Base-by-base conservation (phyloP, 306 rosid species). In the Sicyos edulis region DNA sequence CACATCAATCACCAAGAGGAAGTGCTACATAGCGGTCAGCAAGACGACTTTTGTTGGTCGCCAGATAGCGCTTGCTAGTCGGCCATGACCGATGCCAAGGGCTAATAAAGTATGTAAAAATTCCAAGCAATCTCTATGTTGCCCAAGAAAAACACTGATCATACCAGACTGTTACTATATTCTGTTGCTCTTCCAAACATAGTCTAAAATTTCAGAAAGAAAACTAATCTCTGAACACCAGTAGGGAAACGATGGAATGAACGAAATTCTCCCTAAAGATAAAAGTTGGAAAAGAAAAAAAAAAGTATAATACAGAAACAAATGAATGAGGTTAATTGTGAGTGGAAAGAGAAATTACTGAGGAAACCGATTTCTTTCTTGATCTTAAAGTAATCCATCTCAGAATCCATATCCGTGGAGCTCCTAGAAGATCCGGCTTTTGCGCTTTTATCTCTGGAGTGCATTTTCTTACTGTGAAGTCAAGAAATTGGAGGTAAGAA, bases 361-460 rank as follows among this genome's bases (percentile, higher is more conserved):
- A 72, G 50, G 67, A 37, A 17, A 17, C 61, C 76, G 40, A 77
- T 77, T 26, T 77, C 80, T 57, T 77, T 71, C 80, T 61, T 61
- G 56, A 77, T 77, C 13, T 12, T 61, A 61, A 40, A 52, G 64
- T 61, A 51, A 21, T 77, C 57, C 73, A 77, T 50, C 4, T 71
- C 40, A 37, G 74, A 47, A 0, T 77, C 73, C 72, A 20, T 4
- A 15, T 70, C 34, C 2, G 37, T 71, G 20, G 52, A 40, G 29
- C n/a, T 61, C 20, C 19, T 11, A 10, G 63, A 58, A 40, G 75
- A 73, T 22, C 67, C 80, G 32, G 13, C 19, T 60, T 26, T 54
- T 7, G 57, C 52, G 19, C 8, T 58, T 71, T 72, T 71, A 52
- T 51, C 51, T 58, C 55, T 71, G 64, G 20, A 47, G 34, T 61